Evolutionary conservation across 108 stramenopile genomes (phyloP), one percentile per base, ranked within the genome.

Genomic region (Cyclotella choctawhatcheeana): DNA sequence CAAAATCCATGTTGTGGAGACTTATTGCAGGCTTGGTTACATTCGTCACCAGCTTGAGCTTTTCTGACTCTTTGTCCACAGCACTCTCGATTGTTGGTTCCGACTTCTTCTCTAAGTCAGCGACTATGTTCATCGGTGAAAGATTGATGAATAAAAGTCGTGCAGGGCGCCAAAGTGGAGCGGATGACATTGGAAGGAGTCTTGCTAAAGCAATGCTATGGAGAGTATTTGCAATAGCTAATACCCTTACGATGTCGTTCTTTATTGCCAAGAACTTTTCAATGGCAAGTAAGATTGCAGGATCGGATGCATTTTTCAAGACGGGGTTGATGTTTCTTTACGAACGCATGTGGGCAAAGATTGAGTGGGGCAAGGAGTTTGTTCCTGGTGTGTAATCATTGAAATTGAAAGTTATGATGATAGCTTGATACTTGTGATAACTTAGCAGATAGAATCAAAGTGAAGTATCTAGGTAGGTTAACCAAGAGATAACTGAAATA

Each of bases 51-150:
- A 82, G 89, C 44, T 61, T 94, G 18, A 79, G 75, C 59, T 94
- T 93, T 71, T 90, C 92, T 8, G 85, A 88, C 66, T 82, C 82
- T 34, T 12, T 93, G 31, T 61, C 76, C 47, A 88, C 89, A 14
- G 95, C 97, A 33, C 74, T 96, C 56, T 83, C 92, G 27, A 94
- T 98, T 76, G 97, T 98, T 20, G 94, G 89, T 5, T 95, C 94
- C 0, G 97, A 98, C 64, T 98, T 98, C 69, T 87, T 96, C 64
- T 92, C 89, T 61, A 98, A 98, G 81, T 78, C 93, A 26, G 90
- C 89, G 55, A 96, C 95, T 54, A 97, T 98, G 96, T 98, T 96
- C 74, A 69, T 96, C 66, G 97, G 97, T 34, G 96, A 98, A 71
- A 84, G 97, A 27, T 62, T 98, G 47, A 97, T 97, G 96, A 98